A percentile compares a stretch with the other conserved stretches of the same genome.
Evolutionary conservation across 345 rosid species (phyloP).

Genomic region (Alliaria petiolata): DNA sequence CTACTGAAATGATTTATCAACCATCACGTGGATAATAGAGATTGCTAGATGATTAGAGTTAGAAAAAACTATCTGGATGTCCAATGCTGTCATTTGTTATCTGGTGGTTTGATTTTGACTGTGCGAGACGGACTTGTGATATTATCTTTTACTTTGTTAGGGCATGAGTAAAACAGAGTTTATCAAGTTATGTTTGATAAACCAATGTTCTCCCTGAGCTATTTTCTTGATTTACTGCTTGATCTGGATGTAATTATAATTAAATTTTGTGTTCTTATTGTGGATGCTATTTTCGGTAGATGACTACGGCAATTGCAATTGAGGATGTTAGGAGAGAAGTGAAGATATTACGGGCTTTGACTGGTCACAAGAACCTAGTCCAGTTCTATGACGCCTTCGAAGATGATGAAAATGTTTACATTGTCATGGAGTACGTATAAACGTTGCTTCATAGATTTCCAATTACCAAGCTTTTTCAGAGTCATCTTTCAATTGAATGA

Average conservation of each 20-base stretch:
- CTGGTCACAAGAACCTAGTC: constrained; percentile 76
- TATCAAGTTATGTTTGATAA: neutral
- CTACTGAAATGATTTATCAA: too few relatives aligned
- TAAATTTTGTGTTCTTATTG: neutral
- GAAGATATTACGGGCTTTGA: constrained; percentile 68
- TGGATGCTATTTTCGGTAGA: constrained; percentile 44
- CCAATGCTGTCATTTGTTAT: neutral
- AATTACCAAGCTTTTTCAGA: neutral
- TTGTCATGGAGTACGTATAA: constrained; percentile 79
- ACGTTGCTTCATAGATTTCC: neutral
- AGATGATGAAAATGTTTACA: constrained; percentile 75
- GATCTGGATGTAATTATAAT: neutral
- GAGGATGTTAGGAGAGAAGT: constrained; percentile 97
- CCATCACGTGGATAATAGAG: too few relatives aligned
- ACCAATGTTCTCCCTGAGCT: neutral
- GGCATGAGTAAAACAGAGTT: neutral
- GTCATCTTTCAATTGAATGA: neutral
- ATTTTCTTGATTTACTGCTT: neutral
- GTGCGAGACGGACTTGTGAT: neutral
- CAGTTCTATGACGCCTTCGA: constrained; percentile 80
- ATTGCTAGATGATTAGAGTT: too few relatives aligned
- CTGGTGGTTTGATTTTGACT: neutral
- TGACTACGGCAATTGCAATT: constrained; percentile 83
- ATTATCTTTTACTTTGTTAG: neutral
- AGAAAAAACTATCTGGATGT: neutral